These are phyloP conservation scores for Tritrichomonas foetus DNA, from an alignment of 208 protist species.

Conservation along the genomic window DNA sequence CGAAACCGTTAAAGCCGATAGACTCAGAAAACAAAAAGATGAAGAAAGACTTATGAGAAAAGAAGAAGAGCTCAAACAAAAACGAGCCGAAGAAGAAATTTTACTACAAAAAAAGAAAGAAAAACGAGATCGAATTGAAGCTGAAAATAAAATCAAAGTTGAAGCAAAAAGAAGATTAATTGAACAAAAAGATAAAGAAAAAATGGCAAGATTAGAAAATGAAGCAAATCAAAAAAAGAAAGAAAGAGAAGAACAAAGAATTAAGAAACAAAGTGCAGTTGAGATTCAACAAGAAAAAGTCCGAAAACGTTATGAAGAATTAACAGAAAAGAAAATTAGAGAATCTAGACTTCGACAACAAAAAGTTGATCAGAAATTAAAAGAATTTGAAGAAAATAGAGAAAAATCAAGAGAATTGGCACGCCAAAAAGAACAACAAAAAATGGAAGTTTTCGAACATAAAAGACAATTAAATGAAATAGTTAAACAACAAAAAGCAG, in stretches of 20 bases:
- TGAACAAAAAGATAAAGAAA: not conserved
- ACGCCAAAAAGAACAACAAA: not conserved
- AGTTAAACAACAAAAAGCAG: not conserved
- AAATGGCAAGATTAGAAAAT: not conserved
- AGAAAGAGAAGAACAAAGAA: not conserved
- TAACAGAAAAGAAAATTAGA: not conserved
- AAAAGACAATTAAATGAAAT: not conserved
- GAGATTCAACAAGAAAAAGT: not conserved
- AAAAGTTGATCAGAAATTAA: not conserved
- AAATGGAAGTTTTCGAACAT: not conserved
- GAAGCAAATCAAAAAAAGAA: not conserved
- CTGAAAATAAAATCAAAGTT: not conserved
- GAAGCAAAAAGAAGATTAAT: not conserved
- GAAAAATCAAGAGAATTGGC: not conserved
- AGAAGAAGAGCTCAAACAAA: not conserved
- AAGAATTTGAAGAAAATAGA: not conserved
- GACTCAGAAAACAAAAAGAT: not conserved
- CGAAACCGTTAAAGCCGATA: not conserved
- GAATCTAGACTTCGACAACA: not conserved
- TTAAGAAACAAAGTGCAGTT: not conserved
- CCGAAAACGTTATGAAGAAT: not conserved
- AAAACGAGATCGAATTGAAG: not conserved
- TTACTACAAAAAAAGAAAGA: not conserved
- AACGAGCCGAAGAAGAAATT: not conserved
- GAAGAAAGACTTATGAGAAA: not conserved